Evolutionary conservation across 352 stramenopile genomes (phyloP).

Genomic region (Phytophthora megakarya): DNA sequence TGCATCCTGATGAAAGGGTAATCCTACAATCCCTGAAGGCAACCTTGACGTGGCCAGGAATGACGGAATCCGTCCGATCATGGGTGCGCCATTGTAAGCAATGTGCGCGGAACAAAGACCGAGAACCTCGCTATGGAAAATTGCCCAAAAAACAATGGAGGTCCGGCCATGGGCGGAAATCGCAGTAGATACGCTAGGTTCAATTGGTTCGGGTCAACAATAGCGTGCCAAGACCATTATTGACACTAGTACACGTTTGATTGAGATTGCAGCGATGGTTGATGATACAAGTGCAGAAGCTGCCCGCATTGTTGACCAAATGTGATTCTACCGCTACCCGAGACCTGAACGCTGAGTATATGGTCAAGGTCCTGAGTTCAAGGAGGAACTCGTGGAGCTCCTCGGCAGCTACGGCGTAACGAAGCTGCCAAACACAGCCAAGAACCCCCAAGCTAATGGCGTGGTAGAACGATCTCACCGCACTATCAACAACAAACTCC

Average conservation of each 20-base stretch:
- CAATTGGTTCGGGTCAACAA: not conserved
- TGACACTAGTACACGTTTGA: not conserved
- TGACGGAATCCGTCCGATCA: not conserved
- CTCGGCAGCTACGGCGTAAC: not conserved
- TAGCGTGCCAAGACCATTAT: constrained; percentile 2
- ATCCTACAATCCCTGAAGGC: not conserved
- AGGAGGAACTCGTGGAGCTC: not conserved
- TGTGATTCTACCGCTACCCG: constrained; percentile 10
- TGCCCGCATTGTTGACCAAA: constrained; percentile 6
- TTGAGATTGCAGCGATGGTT: not conserved
- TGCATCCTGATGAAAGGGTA: not conserved
- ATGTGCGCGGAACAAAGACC: too few relatives aligned
- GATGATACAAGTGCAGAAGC: constrained; percentile 7
- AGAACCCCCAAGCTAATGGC: constrained; percentile 7
- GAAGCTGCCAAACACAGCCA: not conserved
- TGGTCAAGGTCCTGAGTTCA: constrained; percentile 7
- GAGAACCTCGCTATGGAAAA: not conserved
- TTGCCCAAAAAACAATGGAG: not conserved
- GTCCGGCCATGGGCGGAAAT: not conserved
- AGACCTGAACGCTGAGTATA: not conserved
- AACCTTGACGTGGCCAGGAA: too few relatives aligned
- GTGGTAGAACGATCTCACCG: constrained; percentile 3
- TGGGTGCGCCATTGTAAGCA: not conserved
- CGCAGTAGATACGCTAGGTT: not conserved
- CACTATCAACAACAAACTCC: constrained; percentile 2